Evolutionary conservation across 176 grass and related monocot species (phyloP).

Genomic region (bread wheat (Triticum aestivum)): DNA sequence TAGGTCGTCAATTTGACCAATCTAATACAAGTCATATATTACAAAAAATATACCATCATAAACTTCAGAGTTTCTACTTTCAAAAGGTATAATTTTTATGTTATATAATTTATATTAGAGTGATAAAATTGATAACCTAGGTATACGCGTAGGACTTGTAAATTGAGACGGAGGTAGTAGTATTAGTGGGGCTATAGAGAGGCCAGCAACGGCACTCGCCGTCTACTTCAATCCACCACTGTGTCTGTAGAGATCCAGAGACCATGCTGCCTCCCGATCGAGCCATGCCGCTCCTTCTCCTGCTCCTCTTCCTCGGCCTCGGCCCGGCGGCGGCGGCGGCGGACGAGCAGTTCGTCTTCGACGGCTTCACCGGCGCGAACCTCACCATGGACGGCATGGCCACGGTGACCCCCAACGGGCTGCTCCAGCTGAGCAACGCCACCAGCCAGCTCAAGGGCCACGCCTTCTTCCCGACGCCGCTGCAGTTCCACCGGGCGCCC

Average conservation of each 20-base stretch:
- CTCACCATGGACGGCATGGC: constrained; percentile 65
- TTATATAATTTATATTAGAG: too few relatives aligned
- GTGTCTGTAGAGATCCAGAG: background rate
- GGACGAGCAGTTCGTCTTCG: constrained; percentile 60
- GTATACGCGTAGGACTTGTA: too few relatives aligned
- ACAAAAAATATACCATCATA: too few relatives aligned
- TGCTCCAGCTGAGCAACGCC: constrained; percentile 59
- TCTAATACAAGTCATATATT: too few relatives aligned
- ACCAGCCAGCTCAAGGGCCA: constrained; percentile 63
- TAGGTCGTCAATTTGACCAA: too few relatives aligned
- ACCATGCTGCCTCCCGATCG: background rate
- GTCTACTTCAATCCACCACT: background rate
- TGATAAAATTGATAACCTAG: too few relatives aligned
- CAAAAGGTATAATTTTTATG: too few relatives aligned
- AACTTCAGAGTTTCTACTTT: too few relatives aligned
- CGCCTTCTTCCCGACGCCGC: constrained; percentile 58
- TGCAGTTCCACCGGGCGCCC: constrained; percentile 36
- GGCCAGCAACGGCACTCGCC: background rate
- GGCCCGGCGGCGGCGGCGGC: background rate
- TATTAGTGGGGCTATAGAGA: background rate
- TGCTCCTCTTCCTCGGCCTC: constrained; percentile 27
- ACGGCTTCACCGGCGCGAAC: constrained; percentile 58
- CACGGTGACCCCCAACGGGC: constrained; percentile 44
- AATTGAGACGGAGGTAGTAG: background rate
- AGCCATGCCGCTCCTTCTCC: background rate